Evolutionary conservation across 768 basidiomycete species (phyloP).

Genomic region (Phaffia australis): DNA sequence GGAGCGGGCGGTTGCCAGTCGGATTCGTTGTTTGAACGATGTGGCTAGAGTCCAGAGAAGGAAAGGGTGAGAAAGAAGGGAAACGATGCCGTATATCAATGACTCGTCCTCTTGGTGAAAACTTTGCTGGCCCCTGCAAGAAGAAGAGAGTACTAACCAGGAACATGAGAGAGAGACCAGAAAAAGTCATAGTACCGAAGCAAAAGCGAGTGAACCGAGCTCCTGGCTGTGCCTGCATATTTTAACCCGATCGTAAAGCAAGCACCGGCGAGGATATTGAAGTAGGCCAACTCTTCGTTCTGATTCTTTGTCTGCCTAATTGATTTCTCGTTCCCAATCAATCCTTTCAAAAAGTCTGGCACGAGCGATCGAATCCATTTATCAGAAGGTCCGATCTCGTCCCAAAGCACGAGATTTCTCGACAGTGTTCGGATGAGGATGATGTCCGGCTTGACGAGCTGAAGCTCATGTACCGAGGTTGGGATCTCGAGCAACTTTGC

Average conservation of each 20-base stretch:
- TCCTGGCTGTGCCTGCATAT: constrained; percentile 83
- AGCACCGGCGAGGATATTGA: constrained; percentile 78
- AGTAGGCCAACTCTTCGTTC: constrained; percentile 75
- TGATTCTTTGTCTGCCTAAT: constrained; percentile 37
- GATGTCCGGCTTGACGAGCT: constrained; percentile 78
- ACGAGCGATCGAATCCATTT: constrained; percentile 62
- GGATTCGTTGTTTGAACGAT: constrained; percentile 77
- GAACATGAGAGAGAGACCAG: constrained; percentile 56
- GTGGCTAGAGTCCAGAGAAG: constrained; percentile 45
- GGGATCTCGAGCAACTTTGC: constrained; percentile 78
- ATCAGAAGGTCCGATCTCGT: constrained; percentile 55
- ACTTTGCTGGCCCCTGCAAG: background rate
- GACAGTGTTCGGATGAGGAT: constrained; percentile 70
- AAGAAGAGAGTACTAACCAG: constrained; percentile 45
- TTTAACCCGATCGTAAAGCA: constrained; percentile 88
- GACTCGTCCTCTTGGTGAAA: background rate
- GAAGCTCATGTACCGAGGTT: constrained; percentile 62
- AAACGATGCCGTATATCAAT: background rate
- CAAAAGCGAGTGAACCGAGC: constrained; percentile 74
- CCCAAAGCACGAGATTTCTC: constrained; percentile 75
- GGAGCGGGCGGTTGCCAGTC: constrained; percentile 73
- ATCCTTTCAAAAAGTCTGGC: constrained; percentile 54
- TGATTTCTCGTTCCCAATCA: constrained; percentile 45
- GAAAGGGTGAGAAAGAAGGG: background rate
- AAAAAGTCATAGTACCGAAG: constrained; percentile 72